phyloP scores from a whole-genome alignment of 2,329 filamentous ascomycete genomes.

The Elsinoe ampelina region DNA sequence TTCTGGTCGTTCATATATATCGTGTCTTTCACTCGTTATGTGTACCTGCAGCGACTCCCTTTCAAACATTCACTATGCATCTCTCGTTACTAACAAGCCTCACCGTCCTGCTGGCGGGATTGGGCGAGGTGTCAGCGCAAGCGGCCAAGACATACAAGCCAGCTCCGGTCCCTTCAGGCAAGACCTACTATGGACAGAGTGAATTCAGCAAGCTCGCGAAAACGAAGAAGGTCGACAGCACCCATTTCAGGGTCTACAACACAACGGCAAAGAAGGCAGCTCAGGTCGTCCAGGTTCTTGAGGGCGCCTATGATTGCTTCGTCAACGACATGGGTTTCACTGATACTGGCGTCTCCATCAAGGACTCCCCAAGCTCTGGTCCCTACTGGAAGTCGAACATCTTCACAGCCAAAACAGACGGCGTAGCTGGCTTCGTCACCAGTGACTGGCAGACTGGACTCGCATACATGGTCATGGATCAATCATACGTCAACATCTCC shows the following conservation, averaged over 20 bases:
- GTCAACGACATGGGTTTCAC: slow-evolving; percentile 21
- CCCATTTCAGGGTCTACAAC: slow-evolving; percentile 3
- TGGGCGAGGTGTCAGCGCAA: background rate
- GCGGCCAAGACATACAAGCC: background rate
- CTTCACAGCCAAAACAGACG: slow-evolving; percentile 32
- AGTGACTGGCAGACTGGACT: slow-evolving; percentile 27
- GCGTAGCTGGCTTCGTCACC: slow-evolving; percentile 7
- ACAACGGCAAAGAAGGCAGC: background rate
- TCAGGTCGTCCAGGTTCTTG: slow-evolving; percentile 29
- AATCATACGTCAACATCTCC: slow-evolving; percentile 31
- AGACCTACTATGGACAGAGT: background rate
- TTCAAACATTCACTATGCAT: background rate
- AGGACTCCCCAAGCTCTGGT: slow-evolving; percentile 28
- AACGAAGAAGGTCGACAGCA: background rate
- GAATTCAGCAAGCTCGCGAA: background rate
- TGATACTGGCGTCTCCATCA: slow-evolving; percentile 20
- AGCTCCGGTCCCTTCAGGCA: background rate
- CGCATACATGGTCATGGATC: slow-evolving; percentile 37
- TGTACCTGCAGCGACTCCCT: background rate
- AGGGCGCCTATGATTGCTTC: slow-evolving; percentile 34
- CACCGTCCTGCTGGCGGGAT: background rate
- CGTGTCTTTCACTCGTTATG: background rate
- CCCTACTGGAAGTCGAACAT: slow-evolving; percentile 41
- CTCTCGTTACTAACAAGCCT: background rate
- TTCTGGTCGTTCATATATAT: background rate